Conservation (phyloP, 23 red algal genomes). For the Gracilaria gracilis region DNA sequence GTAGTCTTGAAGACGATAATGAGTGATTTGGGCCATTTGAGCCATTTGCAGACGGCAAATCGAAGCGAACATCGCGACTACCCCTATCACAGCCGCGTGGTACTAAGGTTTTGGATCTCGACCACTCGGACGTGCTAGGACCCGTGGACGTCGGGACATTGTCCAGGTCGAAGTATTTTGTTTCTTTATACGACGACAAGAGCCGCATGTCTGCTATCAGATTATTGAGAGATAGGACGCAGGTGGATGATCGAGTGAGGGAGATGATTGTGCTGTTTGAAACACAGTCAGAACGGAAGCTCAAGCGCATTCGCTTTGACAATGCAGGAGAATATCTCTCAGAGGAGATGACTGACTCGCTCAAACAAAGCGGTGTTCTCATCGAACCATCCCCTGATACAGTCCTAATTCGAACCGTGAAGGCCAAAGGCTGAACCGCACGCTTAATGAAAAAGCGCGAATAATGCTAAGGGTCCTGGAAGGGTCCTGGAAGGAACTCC, state of each 20-base stretch:
- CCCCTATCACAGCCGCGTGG: background rate
- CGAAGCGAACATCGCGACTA: background rate
- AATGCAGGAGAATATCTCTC: background rate
- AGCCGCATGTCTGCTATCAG: too few species aligned
- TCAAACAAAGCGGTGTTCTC: background rate
- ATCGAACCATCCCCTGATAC: background rate
- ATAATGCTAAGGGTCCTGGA: too few species aligned
- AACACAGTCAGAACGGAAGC: background rate
- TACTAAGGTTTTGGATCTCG: background rate
- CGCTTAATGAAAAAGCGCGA: background rate
- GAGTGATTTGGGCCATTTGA: background rate
- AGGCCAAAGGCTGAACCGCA: conserved; percentile 5
- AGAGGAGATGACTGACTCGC: background rate
- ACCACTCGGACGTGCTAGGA: background rate
- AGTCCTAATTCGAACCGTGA: conserved; percentile 8
- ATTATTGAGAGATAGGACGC: too few species aligned
- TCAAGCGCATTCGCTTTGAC: background rate
- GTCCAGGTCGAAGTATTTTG: background rate
- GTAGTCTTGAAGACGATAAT: background rate
- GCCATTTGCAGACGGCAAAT: background rate
- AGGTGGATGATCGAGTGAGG: too few species aligned
- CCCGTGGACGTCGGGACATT: background rate
- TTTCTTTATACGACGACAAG: too few species aligned
- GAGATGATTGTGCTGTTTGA: too few species aligned
- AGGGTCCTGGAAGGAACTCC: background rate